Evolutionary conservation across 495 filamentous ascomycete species (phyloP).

Genomic region (Penicillium roqueforti): DNA sequence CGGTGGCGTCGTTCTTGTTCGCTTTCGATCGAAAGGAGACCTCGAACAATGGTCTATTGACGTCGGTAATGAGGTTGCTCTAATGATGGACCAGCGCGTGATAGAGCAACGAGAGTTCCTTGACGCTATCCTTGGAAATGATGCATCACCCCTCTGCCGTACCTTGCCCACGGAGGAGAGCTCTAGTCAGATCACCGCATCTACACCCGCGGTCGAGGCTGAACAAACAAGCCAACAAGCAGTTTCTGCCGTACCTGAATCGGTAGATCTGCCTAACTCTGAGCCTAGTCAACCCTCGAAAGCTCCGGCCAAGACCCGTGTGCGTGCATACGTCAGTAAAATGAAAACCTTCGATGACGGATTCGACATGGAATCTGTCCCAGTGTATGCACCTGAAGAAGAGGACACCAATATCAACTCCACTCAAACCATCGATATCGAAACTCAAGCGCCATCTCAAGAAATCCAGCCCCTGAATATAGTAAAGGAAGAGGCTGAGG

Average conservation of each 20-base stretch:
- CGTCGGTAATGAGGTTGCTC: slow-evolving; percentile 61
- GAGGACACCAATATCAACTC: slow-evolving; percentile 4
- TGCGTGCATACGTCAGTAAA: slow-evolving; percentile 48
- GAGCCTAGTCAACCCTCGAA: slow-evolving; percentile 11
- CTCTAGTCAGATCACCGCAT: slow-evolving; percentile 14
- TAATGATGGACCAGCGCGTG: slow-evolving; percentile 69
- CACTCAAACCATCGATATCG: slow-evolving; percentile 26
- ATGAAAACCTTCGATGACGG: slow-evolving; percentile 74
- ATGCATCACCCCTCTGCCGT: slow-evolving; percentile 64
- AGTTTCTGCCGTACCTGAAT: neutral
- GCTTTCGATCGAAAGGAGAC: slow-evolving; percentile 60
- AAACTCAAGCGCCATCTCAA: slow-evolving; percentile 16
- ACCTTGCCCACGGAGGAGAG: slow-evolving; percentile 47
- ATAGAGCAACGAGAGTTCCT: slow-evolving; percentile 91
- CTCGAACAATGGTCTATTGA: slow-evolving; percentile 65
- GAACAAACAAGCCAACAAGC: neutral
- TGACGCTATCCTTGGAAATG: slow-evolving; percentile 76
- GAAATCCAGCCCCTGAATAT: slow-evolving; percentile 7
- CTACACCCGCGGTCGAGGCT: neutral
- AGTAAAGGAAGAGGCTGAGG: slow-evolving; percentile 41
- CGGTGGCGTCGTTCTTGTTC: slow-evolving; percentile 74
- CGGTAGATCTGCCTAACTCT: slow-evolving; percentile 6
- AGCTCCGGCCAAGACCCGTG: slow-evolving; percentile 28
- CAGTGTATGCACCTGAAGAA: slow-evolving; percentile 28
- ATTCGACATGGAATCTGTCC: slow-evolving; percentile 44